phyloP scores from a whole-genome alignment of 306 rosid genomes.

The Pterocarpus santalinus region DNA sequence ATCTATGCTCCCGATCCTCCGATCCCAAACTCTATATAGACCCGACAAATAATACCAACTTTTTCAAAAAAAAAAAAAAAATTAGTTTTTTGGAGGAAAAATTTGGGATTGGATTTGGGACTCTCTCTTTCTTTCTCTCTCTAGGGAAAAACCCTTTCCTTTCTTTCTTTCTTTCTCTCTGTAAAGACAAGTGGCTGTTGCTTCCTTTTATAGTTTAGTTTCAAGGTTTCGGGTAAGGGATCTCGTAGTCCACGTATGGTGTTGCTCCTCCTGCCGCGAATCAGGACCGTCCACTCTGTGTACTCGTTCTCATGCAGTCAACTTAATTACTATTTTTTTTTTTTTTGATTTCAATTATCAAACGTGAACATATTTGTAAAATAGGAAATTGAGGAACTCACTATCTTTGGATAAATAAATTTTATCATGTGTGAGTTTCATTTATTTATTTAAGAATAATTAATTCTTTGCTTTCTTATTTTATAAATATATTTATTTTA shows the following conservation, averaged over 20 bases:
- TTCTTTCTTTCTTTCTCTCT: conserved; percentile 30
- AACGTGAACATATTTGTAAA: too few species aligned
- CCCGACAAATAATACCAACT: not conserved
- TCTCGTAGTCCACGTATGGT: conserved; percentile 2
- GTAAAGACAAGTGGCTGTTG: not conserved
- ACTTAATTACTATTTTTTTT: not conserved
- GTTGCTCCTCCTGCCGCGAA: not conserved
- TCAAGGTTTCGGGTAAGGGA: conserved; percentile 33
- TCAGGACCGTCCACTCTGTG: conserved; percentile 46
- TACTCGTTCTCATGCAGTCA: not conserved
- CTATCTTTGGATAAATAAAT: not conserved
- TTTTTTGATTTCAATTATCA: not conserved
- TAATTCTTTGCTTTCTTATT: too few species aligned
- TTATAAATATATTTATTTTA: too few species aligned
- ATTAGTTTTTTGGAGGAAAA: not conserved
- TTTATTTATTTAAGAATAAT: too few species aligned
- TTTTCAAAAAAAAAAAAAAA: not conserved
- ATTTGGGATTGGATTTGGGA: conserved; percentile 8
- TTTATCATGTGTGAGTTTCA: too few species aligned
- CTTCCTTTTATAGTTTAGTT: conserved; percentile 41
- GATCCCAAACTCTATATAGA: conserved; percentile 49
- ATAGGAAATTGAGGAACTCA: too few species aligned
- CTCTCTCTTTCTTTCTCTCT: conserved; percentile 36
- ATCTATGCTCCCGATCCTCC: conserved; percentile 51
- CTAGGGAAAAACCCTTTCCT: not conserved